Conservation (phyloP, 768 basidiomycete genomes). For the Glaciozyma martinii region DNA sequence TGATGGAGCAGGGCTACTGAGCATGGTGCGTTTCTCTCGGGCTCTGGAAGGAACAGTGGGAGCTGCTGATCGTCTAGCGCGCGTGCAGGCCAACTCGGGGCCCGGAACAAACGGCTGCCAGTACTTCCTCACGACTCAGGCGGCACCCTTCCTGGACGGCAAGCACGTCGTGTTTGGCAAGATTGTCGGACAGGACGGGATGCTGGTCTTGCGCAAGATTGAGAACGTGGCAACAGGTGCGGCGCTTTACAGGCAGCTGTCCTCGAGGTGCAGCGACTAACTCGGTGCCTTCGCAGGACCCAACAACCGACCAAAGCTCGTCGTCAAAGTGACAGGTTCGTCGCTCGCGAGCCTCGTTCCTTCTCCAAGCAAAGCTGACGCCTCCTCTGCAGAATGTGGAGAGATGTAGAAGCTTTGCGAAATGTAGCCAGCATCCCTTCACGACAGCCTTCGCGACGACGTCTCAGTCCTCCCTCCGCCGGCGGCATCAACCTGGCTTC, state of each 20-base stretch:
- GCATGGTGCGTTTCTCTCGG: slow-evolving; percentile 57
- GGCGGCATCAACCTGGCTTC: too few species aligned
- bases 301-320: slow-evolving; percentile 80
- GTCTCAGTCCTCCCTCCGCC: too few species aligned
- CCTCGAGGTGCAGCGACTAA: background rate
- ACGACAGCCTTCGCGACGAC: too few species aligned
- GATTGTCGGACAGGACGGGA: slow-evolving; percentile 64
- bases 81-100: slow-evolving; percentile 78
- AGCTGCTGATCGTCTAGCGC: background rate
- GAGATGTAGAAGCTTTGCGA: slow-evolving; percentile 28
- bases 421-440: too few species aligned
- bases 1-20: slow-evolving; percentile 70
- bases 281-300: slow-evolving; percentile 44
- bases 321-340: slow-evolving; percentile 77
- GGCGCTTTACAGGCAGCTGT: background rate
- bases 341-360: slow-evolving; percentile 9
- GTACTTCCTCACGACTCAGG: slow-evolving; percentile 95
- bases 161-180: slow-evolving; percentile 86
- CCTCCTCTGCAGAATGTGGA: slow-evolving; percentile 33
- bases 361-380: slow-evolving; percentile 1
- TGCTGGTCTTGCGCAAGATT: slow-evolving; percentile 91
- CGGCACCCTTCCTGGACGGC: slow-evolving; percentile 90
- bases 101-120: slow-evolving; percentile 91
- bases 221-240: slow-evolving; percentile 77
- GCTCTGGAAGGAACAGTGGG: background rate